Percentiles rank a stretch among this genome's conserved stretches.
Evolutionary conservation across 768 basidiomycete species (phyloP).

Genomic region (Serendipita sp.): DNA sequence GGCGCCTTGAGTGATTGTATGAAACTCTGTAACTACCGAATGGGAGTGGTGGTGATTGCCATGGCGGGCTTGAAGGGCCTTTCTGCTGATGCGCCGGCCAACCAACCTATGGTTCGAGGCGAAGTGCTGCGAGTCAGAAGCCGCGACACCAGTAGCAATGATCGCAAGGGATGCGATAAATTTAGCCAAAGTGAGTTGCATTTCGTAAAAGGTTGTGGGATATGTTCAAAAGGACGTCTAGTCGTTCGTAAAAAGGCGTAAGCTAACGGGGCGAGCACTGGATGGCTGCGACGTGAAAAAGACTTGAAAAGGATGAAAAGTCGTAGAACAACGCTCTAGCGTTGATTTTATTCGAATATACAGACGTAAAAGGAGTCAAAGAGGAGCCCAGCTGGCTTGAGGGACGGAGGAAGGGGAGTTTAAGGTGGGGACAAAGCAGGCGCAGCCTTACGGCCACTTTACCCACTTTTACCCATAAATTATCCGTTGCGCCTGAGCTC

Average conservation of each 20-base stretch:
- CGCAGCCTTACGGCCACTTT: neutral
- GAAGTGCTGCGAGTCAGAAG: neutral
- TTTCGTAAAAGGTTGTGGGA: neutral
- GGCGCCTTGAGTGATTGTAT: neutral
- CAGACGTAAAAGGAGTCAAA: neutral
- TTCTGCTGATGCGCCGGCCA: neutral
- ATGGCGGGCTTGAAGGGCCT: neutral
- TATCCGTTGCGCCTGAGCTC: neutral
- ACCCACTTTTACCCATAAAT: neutral
- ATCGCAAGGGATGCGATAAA: neutral
- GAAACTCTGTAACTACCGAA: neutral
- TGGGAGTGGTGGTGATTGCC: neutral
- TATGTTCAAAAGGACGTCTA: neutral
- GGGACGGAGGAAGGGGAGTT: neutral
- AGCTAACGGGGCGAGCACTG: neutral
- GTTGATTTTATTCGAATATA: neutral
- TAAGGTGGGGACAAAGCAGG: neutral
- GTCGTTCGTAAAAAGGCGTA: neutral
- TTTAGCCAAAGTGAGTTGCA: constrained; percentile 1
- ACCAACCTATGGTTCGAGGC: neutral
- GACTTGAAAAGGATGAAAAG: neutral
- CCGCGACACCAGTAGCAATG: neutral
- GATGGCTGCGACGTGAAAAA: neutral
- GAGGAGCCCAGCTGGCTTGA: neutral
- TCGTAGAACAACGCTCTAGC: neutral